Evolutionary conservation across 805 yeast species (phyloP).

Genomic region (Yarrowia osloensis): DNA sequence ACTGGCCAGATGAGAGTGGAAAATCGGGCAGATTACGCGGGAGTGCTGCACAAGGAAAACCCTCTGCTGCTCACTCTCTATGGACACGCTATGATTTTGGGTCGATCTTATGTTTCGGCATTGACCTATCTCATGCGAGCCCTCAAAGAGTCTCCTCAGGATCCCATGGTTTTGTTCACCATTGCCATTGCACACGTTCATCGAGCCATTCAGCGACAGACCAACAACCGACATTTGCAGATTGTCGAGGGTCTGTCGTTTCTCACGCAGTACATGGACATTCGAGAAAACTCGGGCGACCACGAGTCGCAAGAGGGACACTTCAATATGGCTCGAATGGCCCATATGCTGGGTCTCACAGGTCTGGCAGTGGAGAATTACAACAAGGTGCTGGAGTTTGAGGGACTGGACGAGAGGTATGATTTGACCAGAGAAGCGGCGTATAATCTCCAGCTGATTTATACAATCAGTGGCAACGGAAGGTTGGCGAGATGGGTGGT

Average conservation of each 20-base stretch:
- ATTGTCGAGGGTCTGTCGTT: conserved; percentile 83
- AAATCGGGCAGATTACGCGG: conserved; percentile 43
- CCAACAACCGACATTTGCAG: conserved; percentile 83
- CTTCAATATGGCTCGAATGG: conserved; percentile 81
- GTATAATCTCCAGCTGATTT: conserved; percentile 75
- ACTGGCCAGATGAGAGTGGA: conserved; percentile 78
- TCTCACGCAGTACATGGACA: conserved; percentile 66
- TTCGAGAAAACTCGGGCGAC: conserved; percentile 44
- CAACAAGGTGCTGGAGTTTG: conserved; percentile 57
- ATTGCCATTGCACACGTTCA: conserved; percentile 82
- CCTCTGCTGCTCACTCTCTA: conserved; percentile 78
- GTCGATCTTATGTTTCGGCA: conserved; percentile 80
- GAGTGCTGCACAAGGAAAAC: conserved; percentile 41
- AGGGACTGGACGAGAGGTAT: conserved; percentile 49
- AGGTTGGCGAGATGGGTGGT: conserved; percentile 63
- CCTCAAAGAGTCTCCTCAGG: conserved; percentile 64
- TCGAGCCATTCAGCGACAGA: conserved; percentile 86
- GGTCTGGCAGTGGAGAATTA: conserved; percentile 75
- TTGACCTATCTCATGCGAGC: conserved; percentile 74
- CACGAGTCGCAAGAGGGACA: conserved; percentile 73
- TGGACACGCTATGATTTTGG: conserved; percentile 75
- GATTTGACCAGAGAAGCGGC: conserved; percentile 80
- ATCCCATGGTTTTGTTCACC: conserved; percentile 75
- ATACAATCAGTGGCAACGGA: conserved; percentile 72
- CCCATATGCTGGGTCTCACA: conserved; percentile 78